Evolutionary conservation across 352 stramenopile species (phyloP), one percentile per base, ranked within the genome.

Genomic region (Globisporangium cylindrosporum): DNA sequence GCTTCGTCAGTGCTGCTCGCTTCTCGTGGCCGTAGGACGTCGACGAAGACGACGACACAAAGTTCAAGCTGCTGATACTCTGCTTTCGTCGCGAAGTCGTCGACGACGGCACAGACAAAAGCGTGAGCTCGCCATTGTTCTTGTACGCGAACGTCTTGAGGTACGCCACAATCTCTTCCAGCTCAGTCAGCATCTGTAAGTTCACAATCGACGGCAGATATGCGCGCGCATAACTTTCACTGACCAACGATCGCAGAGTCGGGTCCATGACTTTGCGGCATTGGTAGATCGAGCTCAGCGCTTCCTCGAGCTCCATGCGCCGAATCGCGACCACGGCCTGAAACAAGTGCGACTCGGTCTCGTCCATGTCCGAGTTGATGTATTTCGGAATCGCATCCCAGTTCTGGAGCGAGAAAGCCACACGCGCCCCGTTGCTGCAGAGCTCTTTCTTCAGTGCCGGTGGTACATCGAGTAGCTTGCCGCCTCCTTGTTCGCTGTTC

Each of bases 191-290:
- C 74, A 97, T 97, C 78, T 99, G 97, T 59, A 99, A 86, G 68
- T 96, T 98, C 24, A 99, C 97, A 72, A 99, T 97, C 48, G 94
- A 97, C 38, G 90, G 92, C 62, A 91, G 79, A 73, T 99, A 99
- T 14, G 97, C 97, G 14, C 98, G 91, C 62, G 88, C 91, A 73
- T 99, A 99, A 58, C 89, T 98, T 73, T 99, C 97, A 64, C 94
- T 96, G 67, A 99, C 95, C 36, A 99, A 84, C 27, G 97, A 97
- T 3, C 96, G 97, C 51, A 99, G 94, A n/a, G 93, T 95, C 62
- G 91, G 92, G 66, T 99, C 97, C 86, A 99, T 98, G 18, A 98
- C 86, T 64, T 94, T 93, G 7, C 98, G 91, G 55, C 96, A 98
- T 43, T 89, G 75, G 70, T 98, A 86, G 69, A 99, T 99, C 25